Evolutionary conservation across 2,329 filamentous ascomycete genomes (phyloP).

Genomic region (Ceratocystis cacaofunesta): DNA sequence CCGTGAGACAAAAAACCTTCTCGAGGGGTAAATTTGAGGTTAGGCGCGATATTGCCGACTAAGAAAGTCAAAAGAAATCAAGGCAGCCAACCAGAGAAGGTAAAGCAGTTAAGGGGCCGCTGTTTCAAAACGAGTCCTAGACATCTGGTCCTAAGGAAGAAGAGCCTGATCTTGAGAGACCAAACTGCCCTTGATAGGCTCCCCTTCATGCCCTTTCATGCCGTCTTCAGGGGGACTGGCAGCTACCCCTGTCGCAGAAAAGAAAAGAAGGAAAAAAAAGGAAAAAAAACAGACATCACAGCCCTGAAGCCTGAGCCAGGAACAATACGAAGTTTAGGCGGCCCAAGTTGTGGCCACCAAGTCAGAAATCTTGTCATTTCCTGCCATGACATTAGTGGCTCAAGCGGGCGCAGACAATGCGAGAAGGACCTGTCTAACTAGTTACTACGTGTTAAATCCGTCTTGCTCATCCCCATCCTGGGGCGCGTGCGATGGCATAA

Average conservation of each 20-base stretch:
- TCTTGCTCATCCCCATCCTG: no score
- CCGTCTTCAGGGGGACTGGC: neutral
- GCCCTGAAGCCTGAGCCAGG: neutral
- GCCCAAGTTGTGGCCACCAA: neutral
- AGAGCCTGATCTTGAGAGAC: neutral
- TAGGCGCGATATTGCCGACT: neutral
- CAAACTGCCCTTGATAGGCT: neutral
- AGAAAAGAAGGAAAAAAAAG: neutral
- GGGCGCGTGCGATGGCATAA: no score
- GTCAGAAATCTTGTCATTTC: neutral
- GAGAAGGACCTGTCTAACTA: neutral
- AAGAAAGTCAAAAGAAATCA: neutral
- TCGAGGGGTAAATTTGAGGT: neutral
- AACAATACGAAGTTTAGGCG: neutral
- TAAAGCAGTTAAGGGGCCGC: neutral
- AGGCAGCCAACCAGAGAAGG: no score
- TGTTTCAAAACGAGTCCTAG: constrained; percentile 3
- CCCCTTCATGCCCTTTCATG: neutral
- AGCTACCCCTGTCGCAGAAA: neutral
- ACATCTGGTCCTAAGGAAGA: neutral
- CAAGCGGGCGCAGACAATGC: neutral
- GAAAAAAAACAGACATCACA: neutral
- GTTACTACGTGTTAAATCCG: no score
- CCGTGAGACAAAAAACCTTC: neutral
- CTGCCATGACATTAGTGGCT: neutral